Conservation (phyloP, 257 asterid genomes). For the Solanum sparsipilum region DNA sequence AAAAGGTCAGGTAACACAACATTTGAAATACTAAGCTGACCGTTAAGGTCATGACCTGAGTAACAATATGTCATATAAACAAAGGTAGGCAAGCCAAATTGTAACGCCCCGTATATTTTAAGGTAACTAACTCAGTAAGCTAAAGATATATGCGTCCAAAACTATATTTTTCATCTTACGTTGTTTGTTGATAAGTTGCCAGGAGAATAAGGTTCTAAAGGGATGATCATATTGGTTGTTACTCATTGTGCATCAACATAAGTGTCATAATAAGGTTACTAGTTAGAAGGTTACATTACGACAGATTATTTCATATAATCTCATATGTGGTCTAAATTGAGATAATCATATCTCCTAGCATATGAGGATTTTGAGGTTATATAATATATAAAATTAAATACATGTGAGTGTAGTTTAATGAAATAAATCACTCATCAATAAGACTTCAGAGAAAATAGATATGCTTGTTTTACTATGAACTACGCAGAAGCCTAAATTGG, state of each 20-base stretch:
- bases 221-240: background rate
- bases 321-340: background rate
- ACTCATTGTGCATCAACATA: background rate
- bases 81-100: background rate
- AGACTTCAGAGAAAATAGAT: background rate
- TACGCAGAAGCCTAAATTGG: background rate
- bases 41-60: too few species aligned
- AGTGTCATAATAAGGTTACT: background rate
- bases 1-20: too few species aligned
- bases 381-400: too few species aligned
- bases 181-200: background rate
- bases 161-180: too few species aligned
- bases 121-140: background rate
- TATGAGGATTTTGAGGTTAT: too few species aligned
- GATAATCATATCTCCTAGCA: background rate
- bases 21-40: too few species aligned
- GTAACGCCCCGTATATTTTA: background rate
- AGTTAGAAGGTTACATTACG: background rate
- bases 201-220: background rate
- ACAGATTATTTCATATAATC: background rate
- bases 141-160: background rate
- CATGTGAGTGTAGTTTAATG: background rate
- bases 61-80: background rate
- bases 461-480: background rate
- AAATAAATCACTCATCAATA: background rate